A percentile compares a stretch with the other conserved stretches of the same genome.
Conservation (phyloP, 2,329 filamentous ascomycete genomes). For the Zymoseptoria pseudotritici region DNA sequence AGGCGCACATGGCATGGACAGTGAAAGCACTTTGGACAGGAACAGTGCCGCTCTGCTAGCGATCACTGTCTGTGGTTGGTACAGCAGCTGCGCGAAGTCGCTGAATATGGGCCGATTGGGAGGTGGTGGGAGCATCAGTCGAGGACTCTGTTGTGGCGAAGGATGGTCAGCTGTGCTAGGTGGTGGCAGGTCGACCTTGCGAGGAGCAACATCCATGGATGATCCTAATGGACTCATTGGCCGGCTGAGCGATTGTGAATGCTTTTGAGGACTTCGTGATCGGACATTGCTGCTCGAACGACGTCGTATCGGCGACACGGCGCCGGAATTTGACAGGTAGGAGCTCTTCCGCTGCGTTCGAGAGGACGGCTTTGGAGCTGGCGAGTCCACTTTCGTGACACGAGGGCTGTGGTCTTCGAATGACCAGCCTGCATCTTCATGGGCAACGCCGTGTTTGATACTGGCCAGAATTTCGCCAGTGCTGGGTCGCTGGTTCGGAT, state of each 20-base stretch:
- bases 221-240: constrained; percentile 6
- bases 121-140: constrained; percentile 32
- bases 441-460: constrained; percentile 55
- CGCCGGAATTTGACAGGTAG: constrained; percentile 14
- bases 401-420: constrained; percentile 24
- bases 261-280: constrained; percentile 13
- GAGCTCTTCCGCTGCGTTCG: constrained; percentile 17
- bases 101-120: constrained; percentile 23
- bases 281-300: constrained; percentile 12
- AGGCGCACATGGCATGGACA: constrained; percentile 64
- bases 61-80: constrained; percentile 27
- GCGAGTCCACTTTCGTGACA: constrained; percentile 39
- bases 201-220: constrained; percentile 2
- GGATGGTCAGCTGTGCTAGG: constrained; percentile 1
- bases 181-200: constrained; percentile 4
- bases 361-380: constrained; percentile 15
- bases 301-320: constrained; percentile 12
- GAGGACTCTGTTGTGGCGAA: constrained; percentile 22
- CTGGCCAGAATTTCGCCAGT: constrained; percentile 77
- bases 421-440: constrained; percentile 23
- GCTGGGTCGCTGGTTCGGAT: constrained; percentile 69
- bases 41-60: constrained; percentile 55
- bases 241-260: constrained; percentile 8
- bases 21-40: constrained; percentile 57
- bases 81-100: constrained; percentile 25